phyloP scores from a whole-genome alignment of 129 eudicot genomes.

The Lactuca sativa region DNA sequence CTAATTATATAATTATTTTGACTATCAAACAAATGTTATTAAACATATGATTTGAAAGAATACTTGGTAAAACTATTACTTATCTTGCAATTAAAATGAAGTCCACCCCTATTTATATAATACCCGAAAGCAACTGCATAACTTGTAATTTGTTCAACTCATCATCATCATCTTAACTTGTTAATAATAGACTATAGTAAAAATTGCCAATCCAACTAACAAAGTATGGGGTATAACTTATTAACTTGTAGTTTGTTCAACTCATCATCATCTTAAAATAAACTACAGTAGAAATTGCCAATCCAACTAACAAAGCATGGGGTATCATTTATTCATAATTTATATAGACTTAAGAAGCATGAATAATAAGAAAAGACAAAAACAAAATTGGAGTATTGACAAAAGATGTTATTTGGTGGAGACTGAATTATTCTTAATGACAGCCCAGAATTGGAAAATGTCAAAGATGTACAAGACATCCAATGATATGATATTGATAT shows the following conservation, averaged over 20 bases:
- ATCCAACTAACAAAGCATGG: neutral
- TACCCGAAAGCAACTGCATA: conserved; percentile 28
- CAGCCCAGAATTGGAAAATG: conserved; percentile 25
- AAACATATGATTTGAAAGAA: neutral
- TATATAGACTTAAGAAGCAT: neutral
- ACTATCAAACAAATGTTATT: neutral
- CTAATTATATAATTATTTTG: neutral
- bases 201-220: conserved; percentile 18
- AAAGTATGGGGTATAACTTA: neutral
- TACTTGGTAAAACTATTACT: neutral
- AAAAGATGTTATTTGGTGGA: conserved; percentile 17
- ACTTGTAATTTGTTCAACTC: conserved; percentile 20
- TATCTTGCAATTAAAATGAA: neutral
- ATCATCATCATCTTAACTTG: conserved; percentile 11
- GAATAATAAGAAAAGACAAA: neutral
- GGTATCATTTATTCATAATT: neutral
- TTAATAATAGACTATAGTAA: neutral
- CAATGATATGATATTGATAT: neutral
- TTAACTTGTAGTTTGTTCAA: conserved; percentile 22
- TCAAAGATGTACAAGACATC: conserved; percentile 24
- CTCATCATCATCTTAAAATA: conserved; percentile 21
- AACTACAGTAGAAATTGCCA: conserved; percentile 7
- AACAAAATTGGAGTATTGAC: neutral
- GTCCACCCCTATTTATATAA: conserved; percentile 3
- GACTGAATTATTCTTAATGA: conserved; percentile 25